Base-by-base conservation (phyloP, 805 yeast species). In the Suhomyces prunicola region DNA sequence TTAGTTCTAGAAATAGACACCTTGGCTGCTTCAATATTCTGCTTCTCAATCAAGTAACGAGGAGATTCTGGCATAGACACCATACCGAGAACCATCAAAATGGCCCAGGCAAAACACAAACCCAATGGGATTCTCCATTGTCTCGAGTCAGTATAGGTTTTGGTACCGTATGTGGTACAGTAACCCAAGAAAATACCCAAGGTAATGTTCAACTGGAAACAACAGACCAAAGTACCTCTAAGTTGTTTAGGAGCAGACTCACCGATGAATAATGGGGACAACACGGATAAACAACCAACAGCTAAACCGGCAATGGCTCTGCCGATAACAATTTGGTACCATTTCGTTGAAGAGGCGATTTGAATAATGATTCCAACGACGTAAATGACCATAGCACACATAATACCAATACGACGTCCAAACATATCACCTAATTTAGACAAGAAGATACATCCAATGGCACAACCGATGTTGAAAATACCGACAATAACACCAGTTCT, bases 61-160 rank as follows among this genome's bases (percentile, higher is more conserved):
- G 90, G 87, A 33, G 88, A 83, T 71, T 86, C 91, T 35, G 90
- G 90, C 79, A 84, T 83, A 57, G 76, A 73, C 26, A 76, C 56
- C 83, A 80, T 78, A 64, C 82, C 85, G 31, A 64, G 55, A 41
- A 77, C 70, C 74, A 81, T 73, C 47, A 80, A 61, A 49, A 71
- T 61, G 62, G 83, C 80, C 79, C 80, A 78, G 4, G 67, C 69
- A 48, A 72, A 75, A 51, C 74, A 68, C 53, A 83, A 66, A 42
- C 81, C 83, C 60, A 85, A 72, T 50, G 90, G 89, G 56, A 84
- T 78, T 75, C 88, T 78, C 90, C 90, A 86, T 66, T 82, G 84
- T 58, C 78, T 72, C 12, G 84, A 78, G 63, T 76, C 78, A 24
- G 54, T 27, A 63, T 78, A 80, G 48, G 66, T 71, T 73, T 81